Base-by-base conservation (phyloP, 495 filamentous ascomycete species). In the Chaetomidium leptoderma region DNA sequence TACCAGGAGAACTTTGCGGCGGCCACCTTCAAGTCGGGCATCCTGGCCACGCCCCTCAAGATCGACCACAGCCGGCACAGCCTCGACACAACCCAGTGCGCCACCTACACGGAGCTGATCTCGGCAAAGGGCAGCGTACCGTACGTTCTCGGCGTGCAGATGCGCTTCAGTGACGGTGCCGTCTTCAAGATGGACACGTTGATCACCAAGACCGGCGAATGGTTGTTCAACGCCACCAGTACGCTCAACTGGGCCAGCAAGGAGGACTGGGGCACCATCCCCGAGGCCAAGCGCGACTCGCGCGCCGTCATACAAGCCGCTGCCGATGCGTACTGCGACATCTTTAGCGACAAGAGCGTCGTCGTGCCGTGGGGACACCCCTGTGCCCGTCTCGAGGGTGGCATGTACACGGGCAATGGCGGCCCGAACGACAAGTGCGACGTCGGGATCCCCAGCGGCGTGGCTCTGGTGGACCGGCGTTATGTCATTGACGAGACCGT, bases 401-500 rank as follows among this genome's bases (percentile, higher is more conserved):
- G 77, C 3, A n/a, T 59, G 42, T 75, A 75, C 54, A 76, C 74
- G 27, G 74, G 71, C 13, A 66, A 60, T 3, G 74, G 74, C 21
- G 67, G 65, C 0, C 65, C 58, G 0, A 70, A 61, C 47, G 68
- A 71, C 26, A 68, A 63, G 29, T 76, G 74, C 39, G 64, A 74
- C 39, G 69, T 75, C 3, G 74, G 74, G 4, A 69, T 75, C 35
- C 65, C 68, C 4, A 72, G 61, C 36, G 74, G 72, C 6, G 72
- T 77, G 11, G 32, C 58, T 30, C 59, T 79, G 32, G 48, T 53
- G 4, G 74, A 76, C 59, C 63, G 78, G 23, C 72, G 73, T 33
- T 79, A 79, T 55, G 75, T 81, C n/a, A 78, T 81, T 52, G 78
- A 81, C 59, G 76, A 79, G 63, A 72, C 70, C 21, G 61, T 77